Evolutionary conservation across 805 yeast genomes (phyloP), one percentile per base, ranked within the genome.

Genomic region (Limtongia smithiae): DNA sequence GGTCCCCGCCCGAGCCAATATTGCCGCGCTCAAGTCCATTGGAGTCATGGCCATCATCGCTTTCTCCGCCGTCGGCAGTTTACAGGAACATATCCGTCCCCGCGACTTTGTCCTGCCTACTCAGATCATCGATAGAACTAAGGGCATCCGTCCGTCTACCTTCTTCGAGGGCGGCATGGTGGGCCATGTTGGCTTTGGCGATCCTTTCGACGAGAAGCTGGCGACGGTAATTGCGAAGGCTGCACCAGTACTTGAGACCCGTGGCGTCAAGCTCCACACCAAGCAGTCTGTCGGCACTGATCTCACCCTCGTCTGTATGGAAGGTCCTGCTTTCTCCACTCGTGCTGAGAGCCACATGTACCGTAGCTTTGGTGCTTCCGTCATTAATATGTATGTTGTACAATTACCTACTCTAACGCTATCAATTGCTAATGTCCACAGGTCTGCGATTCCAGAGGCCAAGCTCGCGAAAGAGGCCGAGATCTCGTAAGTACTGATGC

Each of bases 391-490:
- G 99, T 51, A 14, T 8, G 50, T 28, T 21, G 3, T n/a, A 22
- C n/a, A n/a, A n/a, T n/a, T n/a, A n/a, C n/a, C n/a, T n/a, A n/a
- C n/a, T n/a, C n/a, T n/a, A n/a, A n/a, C n/a, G n/a, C n/a, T n/a
- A n/a, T n/a, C n/a, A n/a, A n/a, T n/a, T n/a, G n/a, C n/a, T n/a
- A n/a, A n/a, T n/a, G n/a, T 11, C n/a, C 14, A 9, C 25, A 50
- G 54, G 54, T 83, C 94, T 44, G 93, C 88, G 49, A 70, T 93
- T 51, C 99, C 99, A n/a, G 99, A 93, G 72, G 83, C 95, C 34
- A 93, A 93, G 68, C 77, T 93, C 57, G 98, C 99, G 3, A 80
- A 94, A 64, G 99, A 93, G 71, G 96, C 97, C 38, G 99, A 93
- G 70, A 83, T 93, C 58, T 77, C 95, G 48, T 46, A 22, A n/a